Conservation (phyloP, 2,329 filamentous ascomycete genomes). For the Fusarium pseudograminearum region DNA sequence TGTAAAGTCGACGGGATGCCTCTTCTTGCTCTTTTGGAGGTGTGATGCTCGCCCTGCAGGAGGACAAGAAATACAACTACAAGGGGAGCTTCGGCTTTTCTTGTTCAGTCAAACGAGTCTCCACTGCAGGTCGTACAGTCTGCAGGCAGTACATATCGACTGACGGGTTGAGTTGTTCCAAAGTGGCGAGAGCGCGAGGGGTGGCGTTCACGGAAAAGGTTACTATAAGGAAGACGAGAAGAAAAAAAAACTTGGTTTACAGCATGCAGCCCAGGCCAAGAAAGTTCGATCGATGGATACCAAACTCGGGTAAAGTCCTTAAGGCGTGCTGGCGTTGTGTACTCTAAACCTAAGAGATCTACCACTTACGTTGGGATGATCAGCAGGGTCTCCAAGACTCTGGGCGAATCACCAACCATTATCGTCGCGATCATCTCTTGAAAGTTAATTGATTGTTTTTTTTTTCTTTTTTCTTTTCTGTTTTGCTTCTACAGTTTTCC, state of each 20-base stretch:
- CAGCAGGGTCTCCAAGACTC: constrained; percentile 38
- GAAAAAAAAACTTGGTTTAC: constrained; percentile 35
- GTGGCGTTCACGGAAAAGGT: constrained; percentile 23
- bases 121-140: constrained; percentile 26
- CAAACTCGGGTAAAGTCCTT: constrained; percentile 26
- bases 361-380: constrained; percentile 39
- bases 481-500: constrained; percentile 21
- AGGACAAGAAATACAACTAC: background rate
- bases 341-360: constrained; percentile 28
- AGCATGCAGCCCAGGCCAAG: constrained; percentile 2
- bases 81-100: constrained; percentile 34
- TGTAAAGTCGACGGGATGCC: constrained; percentile 8
- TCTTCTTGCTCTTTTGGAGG: constrained; percentile 1
- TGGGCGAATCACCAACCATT: constrained; percentile 30
- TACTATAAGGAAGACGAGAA: constrained; percentile 14
- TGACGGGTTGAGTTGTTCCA: constrained; percentile 10
- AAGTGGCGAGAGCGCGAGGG: constrained; percentile 33
- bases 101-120: constrained; percentile 11
- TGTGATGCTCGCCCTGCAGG: background rate
- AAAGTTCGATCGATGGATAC: background rate
- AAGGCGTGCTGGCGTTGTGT: constrained; percentile 19
- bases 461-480: background rate
- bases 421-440: constrained; percentile 1
- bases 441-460: background rate
- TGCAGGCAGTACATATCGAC: constrained; percentile 7